Conservation (phyloP, 352 stramenopile species). For the Phytophthora pisi region DNA sequence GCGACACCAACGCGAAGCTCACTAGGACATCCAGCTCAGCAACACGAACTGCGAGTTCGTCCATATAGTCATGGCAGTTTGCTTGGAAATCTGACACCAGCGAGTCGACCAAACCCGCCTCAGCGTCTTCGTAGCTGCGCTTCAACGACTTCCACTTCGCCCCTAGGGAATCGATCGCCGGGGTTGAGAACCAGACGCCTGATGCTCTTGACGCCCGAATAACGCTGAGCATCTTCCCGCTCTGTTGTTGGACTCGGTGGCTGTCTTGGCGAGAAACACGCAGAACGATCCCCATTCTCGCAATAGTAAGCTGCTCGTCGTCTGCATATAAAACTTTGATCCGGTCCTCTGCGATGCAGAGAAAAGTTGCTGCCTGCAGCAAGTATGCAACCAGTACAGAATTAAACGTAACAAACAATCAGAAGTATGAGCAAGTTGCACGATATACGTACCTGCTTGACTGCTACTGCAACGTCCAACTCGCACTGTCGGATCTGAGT, state of each 20-base stretch:
- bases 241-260: slow-evolving; percentile 48
- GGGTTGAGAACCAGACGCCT: slow-evolving; percentile 53
- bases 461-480: slow-evolving; percentile 24
- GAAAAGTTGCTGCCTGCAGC: slow-evolving; percentile 28
- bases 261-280: slow-evolving; percentile 50
- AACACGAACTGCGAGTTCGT: slow-evolving; percentile 15
- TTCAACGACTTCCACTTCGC: slow-evolving; percentile 41
- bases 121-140: slow-evolving; percentile 21
- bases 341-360: slow-evolving; percentile 36
- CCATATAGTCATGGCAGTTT: slow-evolving; percentile 12
- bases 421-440: not conserved
- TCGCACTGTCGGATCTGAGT: slow-evolving; percentile 30
- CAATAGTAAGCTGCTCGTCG: slow-evolving; percentile 25
- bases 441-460: slow-evolving; percentile 26
- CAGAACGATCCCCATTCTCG: slow-evolving; percentile 38
- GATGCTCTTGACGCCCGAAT: slow-evolving; percentile 45
- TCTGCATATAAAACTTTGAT: slow-evolving; percentile 53
- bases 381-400: no score
- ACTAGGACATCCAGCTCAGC: slow-evolving; percentile 47
- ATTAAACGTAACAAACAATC: no score
- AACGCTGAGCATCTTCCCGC: slow-evolving; percentile 25
- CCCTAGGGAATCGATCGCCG: slow-evolving; percentile 39
- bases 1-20: slow-evolving; percentile 43
- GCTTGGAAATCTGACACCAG: slow-evolving; percentile 21
- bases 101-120: slow-evolving; percentile 28